Evolutionary conservation across 305 asterid genomes (phyloP), one percentile per base, ranked within the genome.

Genomic region (Fraxinus xanthoxyloides): DNA sequence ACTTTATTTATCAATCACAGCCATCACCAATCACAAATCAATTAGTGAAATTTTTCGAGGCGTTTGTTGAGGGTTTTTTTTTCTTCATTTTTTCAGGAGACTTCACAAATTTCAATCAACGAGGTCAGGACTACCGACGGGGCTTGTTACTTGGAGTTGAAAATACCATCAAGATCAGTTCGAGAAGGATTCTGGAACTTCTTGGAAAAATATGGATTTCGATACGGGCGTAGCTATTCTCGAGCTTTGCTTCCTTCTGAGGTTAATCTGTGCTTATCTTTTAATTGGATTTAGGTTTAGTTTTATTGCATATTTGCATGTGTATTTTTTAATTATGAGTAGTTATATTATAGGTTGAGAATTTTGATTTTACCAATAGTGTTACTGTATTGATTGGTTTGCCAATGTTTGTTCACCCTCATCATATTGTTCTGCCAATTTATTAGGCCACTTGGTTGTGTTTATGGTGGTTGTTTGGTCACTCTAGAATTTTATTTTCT

Each of bases 221-320:
- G 92, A 77, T 91, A 92, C 79, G 94, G 98, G 82, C 77, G 87
- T 63, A 78, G 70, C 61, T 36, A 78, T 85, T 81, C 92, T 82
- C 92, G 99, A 61, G 88, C 97, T 5, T 85, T 96, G 89, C 98
- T 96, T 83, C 94, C 99, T 79, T 88, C 93, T 46, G 99, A 96
- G 98, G 99, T 96, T 80, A 72, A 82, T 46, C 81, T 84, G 77
- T 10, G 36, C 74, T 26, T 4, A 28, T 67, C 36, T 67, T 67
- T 67, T 28, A 67, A 26, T 67, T 28, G 19, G 15, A 65, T 26
- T 65, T 26, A 65, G 30, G 34, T 65, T 63, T 56, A n/a, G 32
- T 65, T 8, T 65, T 26, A 1, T 10, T 65, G 7, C n/a, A 65
- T 65, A 24, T 10, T 65, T 24, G 35, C 34, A 65, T 65, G 72